These are phyloP conservation scores for Oidium heveae DNA, from an alignment of 2,329 filamentous ascomycete genomes.

Conservation along the genomic window DNA sequence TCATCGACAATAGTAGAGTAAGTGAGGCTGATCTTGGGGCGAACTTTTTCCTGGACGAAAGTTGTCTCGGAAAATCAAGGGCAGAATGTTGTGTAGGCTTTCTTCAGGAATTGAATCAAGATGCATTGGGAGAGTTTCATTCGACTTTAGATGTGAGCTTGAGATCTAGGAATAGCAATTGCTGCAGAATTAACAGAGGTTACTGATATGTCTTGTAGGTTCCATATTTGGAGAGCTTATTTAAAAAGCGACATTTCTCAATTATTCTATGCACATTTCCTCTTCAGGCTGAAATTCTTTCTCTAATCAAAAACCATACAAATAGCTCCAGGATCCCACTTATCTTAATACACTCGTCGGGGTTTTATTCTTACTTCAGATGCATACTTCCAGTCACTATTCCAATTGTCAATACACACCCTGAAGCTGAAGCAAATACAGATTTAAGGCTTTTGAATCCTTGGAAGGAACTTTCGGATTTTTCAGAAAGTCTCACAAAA, in stretches of 20 bases:
- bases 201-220: too few relatives aligned
- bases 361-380: conserved; percentile 81
- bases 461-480: conserved; percentile 57
- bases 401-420: conserved; percentile 87
- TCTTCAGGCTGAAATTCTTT: conserved; percentile 25
- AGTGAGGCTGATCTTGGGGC: conserved; percentile 65
- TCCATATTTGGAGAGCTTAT: conserved; percentile 5
- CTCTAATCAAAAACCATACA: conserved; percentile 23
- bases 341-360: conserved; percentile 65
- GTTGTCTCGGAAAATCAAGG: conserved; percentile 48
- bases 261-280: conserved; percentile 36
- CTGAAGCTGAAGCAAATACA: conserved; percentile 59
- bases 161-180: not conserved
- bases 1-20: conserved; percentile 61
- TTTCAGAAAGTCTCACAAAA: conserved; percentile 38
- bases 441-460: conserved; percentile 67
- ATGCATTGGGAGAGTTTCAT: conserved; percentile 50
- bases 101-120: conserved; percentile 72
- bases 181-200: too few relatives aligned
- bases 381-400: conserved; percentile 54
- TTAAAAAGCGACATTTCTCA: conserved; percentile 21
- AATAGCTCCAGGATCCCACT: conserved; percentile 39
- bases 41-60: conserved; percentile 86
- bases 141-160: conserved; percentile 12
- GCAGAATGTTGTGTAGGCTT: conserved; percentile 55